Conservation (phyloP, 768 basidiomycete genomes). For the Lactarius akahatsu region DNA sequence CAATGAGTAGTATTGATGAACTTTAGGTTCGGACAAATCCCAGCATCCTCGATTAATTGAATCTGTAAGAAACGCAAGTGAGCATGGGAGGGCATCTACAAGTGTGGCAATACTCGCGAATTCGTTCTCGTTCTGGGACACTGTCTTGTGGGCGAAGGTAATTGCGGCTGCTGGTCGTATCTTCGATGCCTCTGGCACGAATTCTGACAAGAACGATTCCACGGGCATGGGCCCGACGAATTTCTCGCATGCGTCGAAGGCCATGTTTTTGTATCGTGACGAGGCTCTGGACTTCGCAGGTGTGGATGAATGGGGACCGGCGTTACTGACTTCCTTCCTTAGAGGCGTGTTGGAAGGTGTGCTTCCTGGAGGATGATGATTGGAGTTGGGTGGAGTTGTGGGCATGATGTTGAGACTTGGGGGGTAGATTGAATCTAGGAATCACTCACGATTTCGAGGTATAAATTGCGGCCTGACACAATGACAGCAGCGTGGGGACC, state of each 20-base stretch:
- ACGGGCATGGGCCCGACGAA: constrained; percentile 16
- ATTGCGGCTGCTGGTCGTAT: not conserved
- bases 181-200: not conserved
- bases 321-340: too few species aligned
- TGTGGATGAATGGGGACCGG: too few species aligned
- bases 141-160: not conserved
- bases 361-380: too few species aligned
- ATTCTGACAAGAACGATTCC: not conserved
- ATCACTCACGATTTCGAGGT: too few species aligned
- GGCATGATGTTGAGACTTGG: too few species aligned
- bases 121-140: not conserved
- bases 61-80: not conserved
- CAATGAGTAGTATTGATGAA: constrained; percentile 1
- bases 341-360: too few species aligned
- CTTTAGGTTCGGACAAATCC: not conserved
- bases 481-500: too few species aligned
- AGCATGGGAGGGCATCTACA: not conserved
- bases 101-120: not conserved
- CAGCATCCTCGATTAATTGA: not conserved
- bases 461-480: too few species aligned
- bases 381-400: too few species aligned
- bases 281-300: not conserved
- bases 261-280: constrained; percentile 3
- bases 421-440: too few species aligned
- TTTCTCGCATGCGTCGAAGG: constrained; percentile 7